Percentiles rank a stretch among this genome's conserved stretches.
These are phyloP conservation scores for Pseudozyma thailandica DNA, from an alignment of 1,284 basidiomycete species.

Conservation along the genomic window DNA sequence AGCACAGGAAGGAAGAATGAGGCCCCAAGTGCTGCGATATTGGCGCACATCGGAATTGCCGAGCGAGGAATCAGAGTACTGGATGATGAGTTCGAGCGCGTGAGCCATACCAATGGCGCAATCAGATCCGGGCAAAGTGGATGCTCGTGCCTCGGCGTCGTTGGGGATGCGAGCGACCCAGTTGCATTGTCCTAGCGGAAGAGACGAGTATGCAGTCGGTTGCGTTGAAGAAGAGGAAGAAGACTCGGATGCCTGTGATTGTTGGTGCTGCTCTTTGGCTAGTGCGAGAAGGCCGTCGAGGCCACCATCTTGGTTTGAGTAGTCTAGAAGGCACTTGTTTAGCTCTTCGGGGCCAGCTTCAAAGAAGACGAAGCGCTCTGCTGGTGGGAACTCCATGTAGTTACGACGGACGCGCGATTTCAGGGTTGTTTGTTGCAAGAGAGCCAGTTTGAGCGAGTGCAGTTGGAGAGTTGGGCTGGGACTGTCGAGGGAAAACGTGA, in stretches of 20 bases:
- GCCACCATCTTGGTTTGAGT: neutral
- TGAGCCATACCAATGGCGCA: conserved; percentile 46
- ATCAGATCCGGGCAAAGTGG: conserved; percentile 40
- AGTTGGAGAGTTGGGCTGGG: conserved; percentile 38
- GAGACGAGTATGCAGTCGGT: neutral
- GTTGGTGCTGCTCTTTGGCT: conserved; percentile 31
- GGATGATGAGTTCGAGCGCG: conserved; percentile 43
- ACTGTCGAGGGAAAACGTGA: conserved; percentile 45
- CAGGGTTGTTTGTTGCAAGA: conserved; percentile 50
- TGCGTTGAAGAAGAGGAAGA: neutral
- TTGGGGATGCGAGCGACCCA: conserved; percentile 49
- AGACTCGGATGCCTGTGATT: neutral
- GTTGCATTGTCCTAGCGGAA: conserved; percentile 31
- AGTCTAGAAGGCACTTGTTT: conserved; percentile 14
- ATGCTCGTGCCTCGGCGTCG: conserved; percentile 42
- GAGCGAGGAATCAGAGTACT: conserved; percentile 32
- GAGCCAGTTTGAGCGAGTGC: conserved; percentile 36
- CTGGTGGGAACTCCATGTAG: conserved; percentile 35
- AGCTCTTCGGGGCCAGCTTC: conserved; percentile 37
- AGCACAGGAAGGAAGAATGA: conserved; percentile 48
- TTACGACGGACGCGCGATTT: conserved; percentile 42
- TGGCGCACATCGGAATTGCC: conserved; percentile 27
- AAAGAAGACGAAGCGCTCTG: conserved; percentile 47
- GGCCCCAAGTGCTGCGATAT: conserved; percentile 33
- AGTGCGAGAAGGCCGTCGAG: conserved; percentile 32